Base-by-base conservation (phyloP, 2,329 filamentous ascomycete genomes). In the Coniella vitis region DNA sequence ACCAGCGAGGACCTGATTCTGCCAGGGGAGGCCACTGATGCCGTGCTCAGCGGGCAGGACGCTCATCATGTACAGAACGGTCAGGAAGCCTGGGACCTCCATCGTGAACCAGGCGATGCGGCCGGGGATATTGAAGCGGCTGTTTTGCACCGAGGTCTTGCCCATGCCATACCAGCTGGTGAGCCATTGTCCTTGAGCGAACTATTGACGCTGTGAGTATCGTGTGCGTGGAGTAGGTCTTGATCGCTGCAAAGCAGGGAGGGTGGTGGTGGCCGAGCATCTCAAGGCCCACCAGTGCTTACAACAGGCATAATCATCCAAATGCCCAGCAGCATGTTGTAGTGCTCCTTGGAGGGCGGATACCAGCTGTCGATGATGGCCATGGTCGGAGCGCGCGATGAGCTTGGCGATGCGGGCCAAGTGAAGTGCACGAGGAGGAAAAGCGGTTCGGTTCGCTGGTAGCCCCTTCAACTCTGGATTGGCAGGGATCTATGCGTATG, bases 151-250 rank as follows among this genome's bases (percentile, higher is more conserved):
- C 3, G 89, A 95, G 3, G 90, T 95, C 69, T 97, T 97, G 65
- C 93, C 93, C 72, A 91, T 89, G 44, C 87, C 87, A 65, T 96
- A 93, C 77, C 81, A 95, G 48, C 80, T 76, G n/a, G 76, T 69
- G 48, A 83, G 51, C 84, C 86, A 94, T 79, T 95, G 90, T 19
- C 79, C 45, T 1, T 76, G 0, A 83, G 83, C 12, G 47, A 39
- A 16, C n/a, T 25, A 45, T 57, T 51, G 47, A 31, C 8, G 14
- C 4, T 9, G 47, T 55, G 20, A 56, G 54, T 29, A 19, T 34
- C n/a, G 29, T 39, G 7, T 22, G 13, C 22, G n/a, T 38, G 53
- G 55, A 35, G 29, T 20, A 22, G 37, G 5, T 5, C 14, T 12
- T n/a, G n/a, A n/a, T n/a, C n/a, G n/a, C n/a, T n/a, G n/a, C n/a